Conservation (phyloP, 257 asterid genomes). For the Galeopsis tetrahit region DNA sequence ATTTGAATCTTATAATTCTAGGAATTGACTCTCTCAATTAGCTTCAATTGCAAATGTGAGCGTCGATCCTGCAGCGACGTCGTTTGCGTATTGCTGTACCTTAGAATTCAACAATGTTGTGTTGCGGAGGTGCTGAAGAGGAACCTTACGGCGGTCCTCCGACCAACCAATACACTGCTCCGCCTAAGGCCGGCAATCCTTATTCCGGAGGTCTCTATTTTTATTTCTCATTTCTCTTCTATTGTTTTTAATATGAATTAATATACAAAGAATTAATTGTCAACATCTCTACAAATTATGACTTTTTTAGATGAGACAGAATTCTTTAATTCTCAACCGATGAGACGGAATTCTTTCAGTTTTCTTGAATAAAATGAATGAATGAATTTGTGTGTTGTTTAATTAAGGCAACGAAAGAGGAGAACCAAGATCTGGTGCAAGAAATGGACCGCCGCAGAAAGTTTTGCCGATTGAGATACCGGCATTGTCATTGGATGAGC, state of each 20-base stretch:
- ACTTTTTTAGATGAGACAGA: too few species aligned
- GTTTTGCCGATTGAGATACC: slow-evolving; percentile 85
- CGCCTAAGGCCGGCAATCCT: slow-evolving; percentile 73
- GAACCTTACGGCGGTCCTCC: slow-evolving; percentile 68
- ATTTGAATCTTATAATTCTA: slow-evolving; percentile 2
- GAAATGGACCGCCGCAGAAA: slow-evolving; percentile 81
- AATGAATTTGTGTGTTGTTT: too few species aligned
- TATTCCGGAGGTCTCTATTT: slow-evolving; percentile 51
- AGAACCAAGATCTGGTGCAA: slow-evolving; percentile 74
- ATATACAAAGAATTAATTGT: too few species aligned
- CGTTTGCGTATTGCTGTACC: slow-evolving; percentile 36
- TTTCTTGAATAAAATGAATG: too few species aligned
- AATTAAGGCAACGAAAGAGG: slow-evolving; percentile 66
- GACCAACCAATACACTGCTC: slow-evolving; percentile 67
- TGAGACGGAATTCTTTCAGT: too few species aligned
- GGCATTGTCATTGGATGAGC: slow-evolving; percentile 63
- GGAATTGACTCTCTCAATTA: slow-evolving; percentile 30
- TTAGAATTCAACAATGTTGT: slow-evolving; percentile 55
- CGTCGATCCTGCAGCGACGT: slow-evolving; percentile 25
- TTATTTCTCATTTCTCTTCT: too few species aligned
- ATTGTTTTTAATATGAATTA: too few species aligned
- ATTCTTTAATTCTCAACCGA: too few species aligned
- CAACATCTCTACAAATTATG: too few species aligned
- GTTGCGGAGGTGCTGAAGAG: slow-evolving; percentile 97
- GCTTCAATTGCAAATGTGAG: slow-evolving; percentile 28